These are phyloP conservation scores for Puccinia novopanici DNA, from an alignment of 1,284 basidiomycete genomes.

Conservation along the genomic window DNA sequence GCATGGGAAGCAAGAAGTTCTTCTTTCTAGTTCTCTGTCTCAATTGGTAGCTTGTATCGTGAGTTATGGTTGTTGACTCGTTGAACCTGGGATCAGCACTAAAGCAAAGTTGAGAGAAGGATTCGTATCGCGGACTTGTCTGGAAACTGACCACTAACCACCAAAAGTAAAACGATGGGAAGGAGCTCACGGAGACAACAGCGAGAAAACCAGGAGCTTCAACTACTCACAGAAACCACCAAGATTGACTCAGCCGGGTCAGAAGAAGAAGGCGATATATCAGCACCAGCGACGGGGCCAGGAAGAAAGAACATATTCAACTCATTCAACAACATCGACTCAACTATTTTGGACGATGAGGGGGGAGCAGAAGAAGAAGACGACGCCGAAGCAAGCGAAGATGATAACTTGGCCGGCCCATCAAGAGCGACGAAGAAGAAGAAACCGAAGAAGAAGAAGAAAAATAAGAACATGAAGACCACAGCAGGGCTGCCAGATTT, in stretches of 20 bases:
- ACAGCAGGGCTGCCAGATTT: background rate
- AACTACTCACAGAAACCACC: background rate
- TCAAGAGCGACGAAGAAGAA: background rate
- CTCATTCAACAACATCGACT: conserved; percentile 13
- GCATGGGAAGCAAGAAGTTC: too few relatives aligned
- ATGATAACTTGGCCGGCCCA: background rate
- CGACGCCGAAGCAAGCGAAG: background rate
- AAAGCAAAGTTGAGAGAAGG: too few relatives aligned
- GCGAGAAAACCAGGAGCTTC: conserved; percentile 13
- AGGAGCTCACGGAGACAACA: conserved; percentile 29
- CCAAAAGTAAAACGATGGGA: conserved; percentile 8
- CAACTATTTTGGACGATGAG: background rate
- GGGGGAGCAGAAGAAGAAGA: conserved; percentile 8
- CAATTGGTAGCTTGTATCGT: too few relatives aligned
- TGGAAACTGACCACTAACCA: background rate
- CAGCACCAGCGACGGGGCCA: background rate
- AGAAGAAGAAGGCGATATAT: background rate
- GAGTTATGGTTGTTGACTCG: too few relatives aligned
- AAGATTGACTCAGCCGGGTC: background rate
- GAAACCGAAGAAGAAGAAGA: conserved; percentile 21
- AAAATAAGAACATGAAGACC: conserved; percentile 15
- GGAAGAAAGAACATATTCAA: conserved; percentile 22
- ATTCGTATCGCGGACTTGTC: too few relatives aligned
- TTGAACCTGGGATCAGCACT: too few relatives aligned
- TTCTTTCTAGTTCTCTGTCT: too few relatives aligned